Percentiles rank a stretch among this genome's conserved stretches.
These are phyloP conservation scores for Vanilla planifolia DNA, from an alignment of 106 monocot species.

Conservation along the genomic window DNA sequence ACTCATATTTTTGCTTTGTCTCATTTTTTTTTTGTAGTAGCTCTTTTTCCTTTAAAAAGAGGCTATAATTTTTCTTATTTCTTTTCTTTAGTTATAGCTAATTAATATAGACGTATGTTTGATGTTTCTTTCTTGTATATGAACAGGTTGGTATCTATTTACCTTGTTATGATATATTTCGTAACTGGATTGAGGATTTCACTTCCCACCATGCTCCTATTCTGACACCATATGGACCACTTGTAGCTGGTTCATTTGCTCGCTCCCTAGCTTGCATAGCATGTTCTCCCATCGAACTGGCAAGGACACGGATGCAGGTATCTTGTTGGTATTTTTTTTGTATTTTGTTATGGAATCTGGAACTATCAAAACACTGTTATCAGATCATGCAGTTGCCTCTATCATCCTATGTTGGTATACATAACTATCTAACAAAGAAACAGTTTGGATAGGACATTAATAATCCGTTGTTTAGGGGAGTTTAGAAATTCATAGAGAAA, in stretches of 20 bases:
- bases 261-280: conserved; percentile 85
- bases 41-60: not conserved
- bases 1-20: too few relatives aligned
- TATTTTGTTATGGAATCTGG: not conserved
- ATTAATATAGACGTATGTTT: not conserved
- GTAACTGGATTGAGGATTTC: conserved; percentile 77
- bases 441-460: too few relatives aligned
- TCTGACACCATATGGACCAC: conserved; percentile 83
- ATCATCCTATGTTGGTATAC: too few relatives aligned
- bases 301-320: conserved; percentile 98
- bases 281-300: conserved; percentile 92
- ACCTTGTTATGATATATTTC: conserved; percentile 93
- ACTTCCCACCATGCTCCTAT: conserved; percentile 54
- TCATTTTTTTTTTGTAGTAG: not conserved
- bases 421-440: too few relatives aligned
- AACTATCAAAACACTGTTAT: too few relatives aligned
- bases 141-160: conserved; percentile 91
- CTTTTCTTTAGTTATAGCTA: not conserved
- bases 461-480: too few relatives aligned
- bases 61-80: not conserved
- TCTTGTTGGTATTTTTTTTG: not conserved
- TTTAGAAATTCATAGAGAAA: too few relatives aligned
- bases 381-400: too few relatives aligned
- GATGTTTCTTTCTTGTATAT: conserved; percentile 7
- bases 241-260: conserved; percentile 79